phyloP scores from a whole-genome alignment of 352 stramenopile species.

The Pythium myriotylum region DNA sequence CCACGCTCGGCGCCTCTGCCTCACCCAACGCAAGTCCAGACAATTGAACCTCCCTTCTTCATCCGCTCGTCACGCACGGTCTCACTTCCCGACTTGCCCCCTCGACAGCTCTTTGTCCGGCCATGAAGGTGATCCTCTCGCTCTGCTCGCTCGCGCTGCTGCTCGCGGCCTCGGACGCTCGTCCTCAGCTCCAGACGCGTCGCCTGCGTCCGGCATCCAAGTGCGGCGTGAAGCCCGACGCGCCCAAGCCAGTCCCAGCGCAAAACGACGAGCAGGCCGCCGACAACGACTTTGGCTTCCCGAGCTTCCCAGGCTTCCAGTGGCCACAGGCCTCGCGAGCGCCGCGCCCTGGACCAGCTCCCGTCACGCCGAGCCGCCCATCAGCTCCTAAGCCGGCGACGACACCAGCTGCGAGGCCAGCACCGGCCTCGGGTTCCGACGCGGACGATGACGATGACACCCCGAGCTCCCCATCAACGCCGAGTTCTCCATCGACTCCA shows the following conservation, averaged over 20 bases:
- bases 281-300: background rate
- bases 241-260: conserved; percentile 25
- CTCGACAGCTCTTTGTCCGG: background rate
- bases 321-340: no score
- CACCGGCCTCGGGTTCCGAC: conserved; percentile 11
- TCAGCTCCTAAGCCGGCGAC: background rate
- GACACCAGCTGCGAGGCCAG: conserved; percentile 13
- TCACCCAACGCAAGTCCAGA: background rate
- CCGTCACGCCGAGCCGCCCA: no score
- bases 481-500: background rate
- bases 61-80: background rate
- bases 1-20: background rate
- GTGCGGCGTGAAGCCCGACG: conserved; percentile 13
- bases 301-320: no score
- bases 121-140: conserved; percentile 19
- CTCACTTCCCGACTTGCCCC: conserved; percentile 10
- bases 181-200: conserved; percentile 5
- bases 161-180: background rate
- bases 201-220: conserved; percentile 13
- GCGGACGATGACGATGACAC: conserved; percentile 13
- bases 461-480: background rate
- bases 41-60: no score
- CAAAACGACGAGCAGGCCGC: conserved; percentile 16
- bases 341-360: no score
- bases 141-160: conserved; percentile 25